Base-by-base conservation (phyloP, 2,329 filamentous ascomycete genomes). In the Colletotrichum agaves region DNA sequence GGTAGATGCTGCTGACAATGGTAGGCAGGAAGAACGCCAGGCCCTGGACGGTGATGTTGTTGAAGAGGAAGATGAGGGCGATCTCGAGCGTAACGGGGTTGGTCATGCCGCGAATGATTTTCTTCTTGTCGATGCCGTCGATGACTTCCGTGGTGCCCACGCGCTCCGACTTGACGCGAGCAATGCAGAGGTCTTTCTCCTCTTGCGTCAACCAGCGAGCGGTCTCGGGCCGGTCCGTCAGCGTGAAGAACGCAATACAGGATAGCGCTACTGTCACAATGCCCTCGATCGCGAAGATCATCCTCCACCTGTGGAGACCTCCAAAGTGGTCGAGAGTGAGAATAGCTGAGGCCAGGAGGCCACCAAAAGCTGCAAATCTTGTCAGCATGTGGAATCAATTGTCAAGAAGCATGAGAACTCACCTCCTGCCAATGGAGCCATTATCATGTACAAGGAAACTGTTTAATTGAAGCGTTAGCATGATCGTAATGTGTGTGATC, bases 271-370 rank as follows among this genome's bases (percentile, higher is more conserved):
- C 73, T 8, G 78, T 80, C 69, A 91, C 84, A 71, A 91, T 87
- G 41, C 90, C 90, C 74, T 92, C 90, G 33, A 92, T 89, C 35
- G 85, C 86, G 66, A 92, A 92, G 62, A 92, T 90, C 88, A 91
- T 91, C 6, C 89, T 81, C 90, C 90, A 92, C 17, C 76, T 79
- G 52, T 79, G 80, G 0, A 91, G 79, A 10, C 80, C 76, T 11
- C 88, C 89, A 69, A 92, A 87, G 65, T 81, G 76, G 60, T 85
- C 78, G 1, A 93, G 81, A 2, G 79, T 88, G 19, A 92, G 81
- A 70, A 93, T 93, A 1, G 80, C 90, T 1, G 83, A 87, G 0
- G 87, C 87, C 0, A 93, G 80, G 0, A 93, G 81, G 0, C 91
- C 91, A 19, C 91, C 90, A 71, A 93, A 93, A 0, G 90, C 90